Evolutionary conservation across 2,329 filamentous ascomycete genomes (phyloP).

Genomic region (Phaeosphaeriaceae sp.): DNA sequence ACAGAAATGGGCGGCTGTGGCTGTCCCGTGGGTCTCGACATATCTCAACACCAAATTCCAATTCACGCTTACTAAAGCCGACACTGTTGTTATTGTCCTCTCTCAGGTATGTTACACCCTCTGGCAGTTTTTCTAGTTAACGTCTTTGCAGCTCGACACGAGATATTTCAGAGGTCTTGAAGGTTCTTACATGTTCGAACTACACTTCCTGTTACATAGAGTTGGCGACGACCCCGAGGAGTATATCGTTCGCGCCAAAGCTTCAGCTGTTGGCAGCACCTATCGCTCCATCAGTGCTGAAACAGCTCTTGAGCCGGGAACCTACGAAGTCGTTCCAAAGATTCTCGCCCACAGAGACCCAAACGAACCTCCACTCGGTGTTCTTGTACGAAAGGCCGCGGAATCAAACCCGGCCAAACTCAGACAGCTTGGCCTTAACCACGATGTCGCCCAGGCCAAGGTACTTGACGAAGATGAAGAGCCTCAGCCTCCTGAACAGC

Average conservation of each 20-base stretch:
- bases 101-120: constrained; percentile 58
- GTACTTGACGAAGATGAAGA: too few relatives aligned
- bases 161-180: constrained; percentile 64
- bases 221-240: constrained; percentile 55
- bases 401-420: constrained; percentile 58
- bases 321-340: constrained; percentile 76
- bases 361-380: constrained; percentile 56
- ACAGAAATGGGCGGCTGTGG: constrained; percentile 65
- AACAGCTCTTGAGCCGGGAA: constrained; percentile 73
- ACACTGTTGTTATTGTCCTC: constrained; percentile 64
- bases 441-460: constrained; percentile 73
- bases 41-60: constrained; percentile 67
- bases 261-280: constrained; percentile 64
- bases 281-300: constrained; percentile 80
- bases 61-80: constrained; percentile 58
- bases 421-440: constrained; percentile 68
- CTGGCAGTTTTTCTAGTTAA: constrained; percentile 44
- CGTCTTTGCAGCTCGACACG: constrained; percentile 60
- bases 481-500: too few relatives aligned
- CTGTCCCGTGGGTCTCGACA: constrained; percentile 65
- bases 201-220: constrained; percentile 65
- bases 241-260: constrained; percentile 60
- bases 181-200: constrained; percentile 62
- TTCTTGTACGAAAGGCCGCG: constrained; percentile 60
- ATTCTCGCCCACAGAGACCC: constrained; percentile 66